Evolutionary conservation across 148 eudicot species (phyloP).

Genomic region (Silene latifolia): DNA sequence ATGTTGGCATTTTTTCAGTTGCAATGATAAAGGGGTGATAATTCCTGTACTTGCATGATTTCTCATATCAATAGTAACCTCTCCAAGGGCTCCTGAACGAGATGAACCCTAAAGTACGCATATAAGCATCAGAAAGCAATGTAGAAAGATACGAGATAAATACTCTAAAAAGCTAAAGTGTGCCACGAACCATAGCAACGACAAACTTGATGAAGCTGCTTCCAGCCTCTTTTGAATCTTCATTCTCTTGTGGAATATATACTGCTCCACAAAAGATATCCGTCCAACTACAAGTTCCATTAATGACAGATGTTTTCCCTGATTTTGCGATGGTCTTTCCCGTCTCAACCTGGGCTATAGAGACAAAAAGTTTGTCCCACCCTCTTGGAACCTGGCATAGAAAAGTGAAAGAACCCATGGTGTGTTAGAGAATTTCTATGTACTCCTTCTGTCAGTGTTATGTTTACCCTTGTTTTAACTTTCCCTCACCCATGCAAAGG

Average conservation of each 20-base stretch:
- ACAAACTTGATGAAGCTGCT: conserved; percentile 46
- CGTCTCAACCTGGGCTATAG: conserved; percentile 49
- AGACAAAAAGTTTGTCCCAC: conserved; percentile 70
- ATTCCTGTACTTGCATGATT: conserved; percentile 41
- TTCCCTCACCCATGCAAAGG: too few relatives aligned
- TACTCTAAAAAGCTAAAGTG: neutral
- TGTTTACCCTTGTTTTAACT: too few relatives aligned
- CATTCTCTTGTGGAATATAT: conserved; percentile 41
- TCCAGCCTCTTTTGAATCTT: conserved; percentile 34
- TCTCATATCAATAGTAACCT: conserved; percentile 51
- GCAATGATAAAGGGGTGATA: conserved; percentile 43
- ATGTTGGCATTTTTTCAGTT: conserved; percentile 54
- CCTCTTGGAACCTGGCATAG: conserved; percentile 70
- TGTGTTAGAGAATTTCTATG: neutral
- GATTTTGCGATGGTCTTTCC: conserved; percentile 58
- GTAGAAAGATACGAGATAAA: neutral
- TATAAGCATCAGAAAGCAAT: conserved; percentile 11
- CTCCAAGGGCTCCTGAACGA: conserved; percentile 74
- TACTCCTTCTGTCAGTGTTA: too few relatives aligned
- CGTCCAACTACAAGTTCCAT: conserved; percentile 67
- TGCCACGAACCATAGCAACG: conserved; percentile 50
- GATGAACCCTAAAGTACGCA: conserved; percentile 54
- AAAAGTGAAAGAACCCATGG: neutral
- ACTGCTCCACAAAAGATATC: conserved; percentile 54
- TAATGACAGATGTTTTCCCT: conserved; percentile 48